Evolutionary conservation across 805 yeast species (phyloP), one percentile per base, ranked within the genome.

Genomic region (Torulaspora indica): DNA sequence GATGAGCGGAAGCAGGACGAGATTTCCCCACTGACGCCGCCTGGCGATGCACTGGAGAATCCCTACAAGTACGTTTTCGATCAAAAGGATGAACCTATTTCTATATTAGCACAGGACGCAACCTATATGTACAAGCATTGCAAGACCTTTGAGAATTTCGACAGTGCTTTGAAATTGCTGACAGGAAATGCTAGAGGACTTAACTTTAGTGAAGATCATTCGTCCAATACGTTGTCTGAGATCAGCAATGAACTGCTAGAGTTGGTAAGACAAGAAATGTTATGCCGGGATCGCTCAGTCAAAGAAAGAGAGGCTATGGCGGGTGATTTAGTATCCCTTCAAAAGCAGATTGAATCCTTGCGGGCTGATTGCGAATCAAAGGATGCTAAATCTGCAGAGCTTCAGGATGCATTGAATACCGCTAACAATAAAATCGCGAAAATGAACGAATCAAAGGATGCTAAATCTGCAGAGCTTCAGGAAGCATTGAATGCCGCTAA

Each of bases 11-110:
- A 48, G 3, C n/a, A 15, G 22, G 45, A 46, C 22, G 55, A 51
- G 17, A 38, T 48, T 6, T 53, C 57, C 9, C 58, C 58, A 3
- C 17, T 49, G 35, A 56, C 58, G 1, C 56, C 58, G 9, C 49
- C 45, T 2, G 55, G 48, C 9, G 52, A 45, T 13, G 47, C 36
- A 1, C 25, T 46, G 24, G 46, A 44, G 24, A 52, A 47, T 38
- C 56, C 57, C 5, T 59, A 59, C 35, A 56, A 54, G 12, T 51
- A 44, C 40, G 60, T 58, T 12, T 59, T 55, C 43, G 59, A 58
- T n/a, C 45, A 38, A 4, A 42, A 31, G 13, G 35, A 23, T 5
- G 41, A 40, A 12, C 14, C 38, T 8, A 35, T 17, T 17, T 30
- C 45, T 8, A 37, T 40, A 8, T 13, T 47, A 17, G 51, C 45